These are phyloP conservation scores for Talaromyces pinophilus DNA, from an alignment of 2,329 filamentous ascomycete genomes.

Conservation along the genomic window DNA sequence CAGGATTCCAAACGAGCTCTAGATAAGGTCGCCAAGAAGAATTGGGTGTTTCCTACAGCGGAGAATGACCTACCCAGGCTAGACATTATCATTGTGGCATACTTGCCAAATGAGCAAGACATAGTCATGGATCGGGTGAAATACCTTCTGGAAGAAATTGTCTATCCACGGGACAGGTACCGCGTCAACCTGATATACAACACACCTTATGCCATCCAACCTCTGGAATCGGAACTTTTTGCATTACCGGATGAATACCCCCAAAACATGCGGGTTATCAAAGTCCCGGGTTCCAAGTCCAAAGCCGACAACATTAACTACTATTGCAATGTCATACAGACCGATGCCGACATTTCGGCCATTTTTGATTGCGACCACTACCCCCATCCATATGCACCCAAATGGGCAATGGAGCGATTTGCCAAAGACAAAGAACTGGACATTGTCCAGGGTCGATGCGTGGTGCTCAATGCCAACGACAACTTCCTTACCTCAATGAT, in stretches of 20 bases:
- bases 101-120: constrained; percentile 54
- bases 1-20: constrained; percentile 41
- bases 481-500: constrained; percentile 51
- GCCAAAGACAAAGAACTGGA: constrained; percentile 45
- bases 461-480: constrained; percentile 51
- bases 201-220: constrained; percentile 50
- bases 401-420: constrained; percentile 54
- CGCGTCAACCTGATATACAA: constrained; percentile 54
- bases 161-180: constrained; percentile 51
- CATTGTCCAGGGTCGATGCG: constrained; percentile 53
- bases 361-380: constrained; percentile 56
- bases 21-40: constrained; percentile 40
- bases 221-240: constrained; percentile 47
- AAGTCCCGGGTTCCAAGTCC: constrained; percentile 52
- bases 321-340: constrained; percentile 47
- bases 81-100: constrained; percentile 53
- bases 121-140: constrained; percentile 52
- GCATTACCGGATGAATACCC: constrained; percentile 41
- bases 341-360: constrained; percentile 49
- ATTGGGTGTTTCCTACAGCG: constrained; percentile 46
- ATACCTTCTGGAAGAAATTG: constrained; percentile 50
- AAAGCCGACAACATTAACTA: constrained; percentile 56
- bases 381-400: constrained; percentile 51
- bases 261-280: constrained; percentile 47
- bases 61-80: constrained; percentile 46